Percentiles rank a stretch among this genome's conserved stretches.
Conservation (phyloP, 139 green algal genomes). For the Asterochloris erici region DNA sequence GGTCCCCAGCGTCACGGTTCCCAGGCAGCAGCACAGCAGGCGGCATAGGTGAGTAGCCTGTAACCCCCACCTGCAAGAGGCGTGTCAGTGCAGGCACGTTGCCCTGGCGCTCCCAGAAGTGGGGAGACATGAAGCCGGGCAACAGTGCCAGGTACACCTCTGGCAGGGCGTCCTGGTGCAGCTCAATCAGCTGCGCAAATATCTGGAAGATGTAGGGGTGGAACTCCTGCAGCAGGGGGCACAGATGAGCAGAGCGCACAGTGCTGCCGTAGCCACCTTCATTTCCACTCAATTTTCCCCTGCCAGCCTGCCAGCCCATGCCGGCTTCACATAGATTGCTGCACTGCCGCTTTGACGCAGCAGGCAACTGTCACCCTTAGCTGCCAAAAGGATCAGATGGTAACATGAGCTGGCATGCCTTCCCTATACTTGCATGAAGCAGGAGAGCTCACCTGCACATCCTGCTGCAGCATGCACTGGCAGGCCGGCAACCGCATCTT, state of each 20-base stretch:
- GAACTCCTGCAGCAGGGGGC: constrained; percentile 45
- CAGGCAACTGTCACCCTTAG: too few relatives aligned
- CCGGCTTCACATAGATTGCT: too few relatives aligned
- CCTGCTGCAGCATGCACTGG: not conserved
- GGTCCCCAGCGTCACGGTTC: too few relatives aligned
- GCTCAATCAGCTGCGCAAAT: constrained; percentile 89
- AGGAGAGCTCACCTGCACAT: not conserved
- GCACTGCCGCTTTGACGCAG: too few relatives aligned
- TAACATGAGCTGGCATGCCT: not conserved
- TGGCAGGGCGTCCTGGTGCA: constrained; percentile 51
- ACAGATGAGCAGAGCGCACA: too few relatives aligned
- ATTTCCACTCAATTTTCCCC: too few relatives aligned
- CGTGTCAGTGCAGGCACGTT: constrained; percentile 93
- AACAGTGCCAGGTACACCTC: constrained; percentile 84
- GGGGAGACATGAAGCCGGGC: constrained; percentile 76
- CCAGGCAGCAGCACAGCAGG: too few relatives aligned
- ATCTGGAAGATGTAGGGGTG: constrained; percentile 88
- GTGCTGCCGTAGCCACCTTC: too few relatives aligned
- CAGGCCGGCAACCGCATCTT: too few relatives aligned
- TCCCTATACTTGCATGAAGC: not conserved
- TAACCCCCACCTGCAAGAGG: constrained; percentile 70
- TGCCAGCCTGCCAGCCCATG: too few relatives aligned
- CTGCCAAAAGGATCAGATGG: too few relatives aligned
- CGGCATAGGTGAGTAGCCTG: not conserved
- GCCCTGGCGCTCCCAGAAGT: constrained; percentile 88